A percentile compares a stretch with the other conserved stretches of the same genome.
These are phyloP conservation scores for Colletotrichum sojae DNA, from an alignment of 2,329 filamentous ascomycete genomes.

Conservation along the genomic window DNA sequence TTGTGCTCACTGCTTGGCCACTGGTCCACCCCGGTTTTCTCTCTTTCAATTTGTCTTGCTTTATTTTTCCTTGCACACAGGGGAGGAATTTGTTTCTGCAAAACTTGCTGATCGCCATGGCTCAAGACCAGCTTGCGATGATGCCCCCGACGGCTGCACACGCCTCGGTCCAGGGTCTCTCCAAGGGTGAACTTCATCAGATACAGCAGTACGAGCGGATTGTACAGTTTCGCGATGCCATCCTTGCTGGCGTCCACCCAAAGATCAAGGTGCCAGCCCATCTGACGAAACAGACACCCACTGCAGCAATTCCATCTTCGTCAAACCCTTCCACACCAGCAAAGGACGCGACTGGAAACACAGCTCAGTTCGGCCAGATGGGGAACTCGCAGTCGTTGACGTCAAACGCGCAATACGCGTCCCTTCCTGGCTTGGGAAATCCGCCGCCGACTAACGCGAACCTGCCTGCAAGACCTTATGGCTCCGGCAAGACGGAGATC, in stretches of 20 bases:
- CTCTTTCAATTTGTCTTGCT: conserved; percentile 27
- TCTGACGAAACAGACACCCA: conserved; percentile 46
- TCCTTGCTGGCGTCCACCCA: conserved; percentile 83
- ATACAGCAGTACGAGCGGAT: conserved; percentile 84
- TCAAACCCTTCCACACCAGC: conserved; percentile 25
- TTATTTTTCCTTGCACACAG: conserved; percentile 16
- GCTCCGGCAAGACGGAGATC: conserved; percentile 75
- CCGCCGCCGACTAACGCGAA: conserved; percentile 47
- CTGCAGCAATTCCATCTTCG: conserved; percentile 43
- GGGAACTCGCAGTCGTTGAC: conserved; percentile 54
- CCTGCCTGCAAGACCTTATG: conserved; percentile 55
- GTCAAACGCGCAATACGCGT: conserved; percentile 53
- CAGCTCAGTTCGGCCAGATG: conserved; percentile 40
- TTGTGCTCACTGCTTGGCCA: too few species aligned
- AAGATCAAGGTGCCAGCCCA: conserved; percentile 69
- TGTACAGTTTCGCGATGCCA: conserved; percentile 82
- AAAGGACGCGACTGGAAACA: conserved; percentile 10
- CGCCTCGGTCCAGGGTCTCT: conserved; percentile 47
- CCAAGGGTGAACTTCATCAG: conserved; percentile 68
- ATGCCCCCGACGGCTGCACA: conserved; percentile 43
- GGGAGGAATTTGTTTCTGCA: conserved; percentile 7
- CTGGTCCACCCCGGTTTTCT: background rate
- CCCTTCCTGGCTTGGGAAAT: conserved; percentile 46
- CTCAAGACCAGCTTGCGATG: conserved; percentile 38
- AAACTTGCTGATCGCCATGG: conserved; percentile 32